phyloP scores from a whole-genome alignment of 768 basidiomycete genomes.

The Chalciporus chontae region DNA sequence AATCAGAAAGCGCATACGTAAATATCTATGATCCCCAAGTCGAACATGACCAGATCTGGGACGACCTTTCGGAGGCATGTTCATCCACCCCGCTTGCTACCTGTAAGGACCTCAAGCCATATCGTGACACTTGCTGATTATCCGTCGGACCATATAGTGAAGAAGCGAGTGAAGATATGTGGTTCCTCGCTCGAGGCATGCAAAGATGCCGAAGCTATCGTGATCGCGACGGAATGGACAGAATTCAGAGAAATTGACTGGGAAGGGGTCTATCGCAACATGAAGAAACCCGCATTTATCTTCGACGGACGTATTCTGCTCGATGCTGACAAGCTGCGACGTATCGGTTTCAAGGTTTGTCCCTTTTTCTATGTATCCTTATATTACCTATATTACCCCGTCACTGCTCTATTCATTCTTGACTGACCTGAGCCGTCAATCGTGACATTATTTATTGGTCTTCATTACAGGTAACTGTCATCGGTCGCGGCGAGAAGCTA shows the following conservation, averaged over 20 bases:
- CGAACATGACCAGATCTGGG: slow-evolving; percentile 81
- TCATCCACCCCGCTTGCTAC: slow-evolving; percentile 59
- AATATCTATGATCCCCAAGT: slow-evolving; percentile 94
- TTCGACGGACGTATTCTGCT: slow-evolving; percentile 92
- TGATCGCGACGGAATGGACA: slow-evolving; percentile 97
- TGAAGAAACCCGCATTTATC: slow-evolving; percentile 98
- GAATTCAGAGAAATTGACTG: slow-evolving; percentile 95
- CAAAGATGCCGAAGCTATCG: slow-evolving; percentile 85
- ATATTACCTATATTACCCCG: neutral
- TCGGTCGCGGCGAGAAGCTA: slow-evolving; percentile 50
- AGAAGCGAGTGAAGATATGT: slow-evolving; percentile 83
- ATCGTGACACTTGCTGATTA: neutral
- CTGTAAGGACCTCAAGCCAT: slow-evolving; percentile 45
- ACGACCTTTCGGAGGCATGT: slow-evolving; percentile 66
- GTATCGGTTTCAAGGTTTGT: slow-evolving; percentile 85
- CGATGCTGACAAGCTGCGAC: slow-evolving; percentile 70
- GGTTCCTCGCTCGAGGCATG: slow-evolving; percentile 83
- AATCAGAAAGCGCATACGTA: slow-evolving; percentile 80
- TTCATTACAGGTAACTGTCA: slow-evolving; percentile 47
- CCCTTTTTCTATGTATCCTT: neutral
- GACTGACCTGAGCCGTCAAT: neutral
- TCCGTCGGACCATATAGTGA: slow-evolving; percentile 46
- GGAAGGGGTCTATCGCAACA: slow-evolving; percentile 75
- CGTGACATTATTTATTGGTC: slow-evolving; percentile 2
- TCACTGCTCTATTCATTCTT: too few relatives aligned